phyloP scores from a whole-genome alignment of 805 yeast species.

The Hanseniaspora vineae region DNA sequence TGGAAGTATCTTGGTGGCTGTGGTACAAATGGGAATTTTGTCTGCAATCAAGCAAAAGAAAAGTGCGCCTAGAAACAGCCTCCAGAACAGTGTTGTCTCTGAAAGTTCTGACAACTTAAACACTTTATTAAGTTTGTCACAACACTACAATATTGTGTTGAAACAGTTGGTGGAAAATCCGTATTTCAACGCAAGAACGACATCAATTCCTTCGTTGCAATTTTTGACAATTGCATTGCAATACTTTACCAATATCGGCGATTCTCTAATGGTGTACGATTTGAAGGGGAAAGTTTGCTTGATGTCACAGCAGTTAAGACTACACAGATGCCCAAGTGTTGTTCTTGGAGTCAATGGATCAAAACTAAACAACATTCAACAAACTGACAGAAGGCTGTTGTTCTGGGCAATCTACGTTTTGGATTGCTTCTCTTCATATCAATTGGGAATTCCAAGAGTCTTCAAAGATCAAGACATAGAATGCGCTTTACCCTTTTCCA shows the following conservation, averaged over 20 bases:
- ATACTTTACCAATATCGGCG: conserved; percentile 63
- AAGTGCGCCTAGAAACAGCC: conserved; percentile 4
- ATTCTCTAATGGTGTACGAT: conserved; percentile 59
- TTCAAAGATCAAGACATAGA: conserved; percentile 73
- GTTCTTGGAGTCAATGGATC: conserved; percentile 57
- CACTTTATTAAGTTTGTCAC: conserved; percentile 16
- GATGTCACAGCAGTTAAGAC: conserved; percentile 74
- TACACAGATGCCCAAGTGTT: conserved; percentile 80
- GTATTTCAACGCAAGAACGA: conserved; percentile 39
- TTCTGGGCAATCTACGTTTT: conserved; percentile 77
- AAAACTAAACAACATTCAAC: conserved; percentile 53
- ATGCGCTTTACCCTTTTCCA: conserved; percentile 67
- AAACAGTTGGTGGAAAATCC: conserved; percentile 53
- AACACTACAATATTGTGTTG: conserved; percentile 41
- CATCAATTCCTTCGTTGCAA: conserved; percentile 59
- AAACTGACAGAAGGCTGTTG: conserved; percentile 67
- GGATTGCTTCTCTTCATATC: conserved; percentile 63
- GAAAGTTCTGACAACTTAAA: neutral
- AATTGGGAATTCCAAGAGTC: conserved; percentile 71
- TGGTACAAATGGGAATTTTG: conserved; percentile 22
- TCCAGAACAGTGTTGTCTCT: neutral
- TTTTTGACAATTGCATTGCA: conserved; percentile 54
- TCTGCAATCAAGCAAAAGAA: conserved; percentile 11
- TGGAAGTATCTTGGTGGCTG: conserved; percentile 14
- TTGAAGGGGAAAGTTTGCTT: conserved; percentile 63